These are phyloP conservation scores for Penicillium sp. DNA, from an alignment of 2,329 filamentous ascomycete genomes.

Conservation along the genomic window DNA sequence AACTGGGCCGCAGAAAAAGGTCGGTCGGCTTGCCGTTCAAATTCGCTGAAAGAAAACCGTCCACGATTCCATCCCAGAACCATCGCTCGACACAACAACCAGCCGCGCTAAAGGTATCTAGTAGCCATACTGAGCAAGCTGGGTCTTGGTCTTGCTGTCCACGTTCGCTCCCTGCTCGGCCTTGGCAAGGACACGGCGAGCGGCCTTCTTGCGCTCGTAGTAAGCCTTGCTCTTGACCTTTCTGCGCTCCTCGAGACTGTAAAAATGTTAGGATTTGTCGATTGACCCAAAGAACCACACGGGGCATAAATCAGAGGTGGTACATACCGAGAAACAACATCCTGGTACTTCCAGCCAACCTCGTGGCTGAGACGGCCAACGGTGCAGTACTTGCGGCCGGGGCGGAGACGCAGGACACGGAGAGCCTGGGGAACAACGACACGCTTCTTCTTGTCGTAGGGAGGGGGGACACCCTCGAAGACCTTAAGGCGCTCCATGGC, in stretches of 20 bases:
- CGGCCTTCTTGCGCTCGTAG: slow-evolving; percentile 99
- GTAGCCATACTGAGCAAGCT: slow-evolving; percentile 89
- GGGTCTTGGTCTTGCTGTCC: slow-evolving; percentile 80
- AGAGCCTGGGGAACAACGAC: slow-evolving; percentile 98
- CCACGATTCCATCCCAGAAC: slow-evolving; percentile 40
- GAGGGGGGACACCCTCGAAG: slow-evolving; percentile 98
- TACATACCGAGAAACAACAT: slow-evolving; percentile 93
- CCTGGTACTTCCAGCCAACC: slow-evolving; percentile 99
- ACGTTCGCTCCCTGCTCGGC: slow-evolving; percentile 89
- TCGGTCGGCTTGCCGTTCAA: slow-evolving; percentile 42
- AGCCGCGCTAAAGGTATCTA: slow-evolving; percentile 54
- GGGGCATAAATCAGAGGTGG: not conserved
- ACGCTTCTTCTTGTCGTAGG: slow-evolving; percentile 99
- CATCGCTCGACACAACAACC: slow-evolving; percentile 41
- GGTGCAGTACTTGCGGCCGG: slow-evolving; percentile 99
- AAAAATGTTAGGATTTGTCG: slow-evolving; percentile 17
- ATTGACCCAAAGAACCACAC: not conserved
- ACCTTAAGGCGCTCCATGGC: slow-evolving; percentile 99
- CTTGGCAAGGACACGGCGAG: slow-evolving; percentile 82
- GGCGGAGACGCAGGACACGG: slow-evolving; percentile 93
- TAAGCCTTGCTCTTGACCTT: slow-evolving; percentile 99
- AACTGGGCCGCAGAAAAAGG: slow-evolving; percentile 30
- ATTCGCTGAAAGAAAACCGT: slow-evolving; percentile 39
- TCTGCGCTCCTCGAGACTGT: slow-evolving; percentile 96
- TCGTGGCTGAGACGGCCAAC: slow-evolving; percentile 97